phyloP scores from a whole-genome alignment of 139 green algal genomes.

The Chlorella sp. region DNA sequence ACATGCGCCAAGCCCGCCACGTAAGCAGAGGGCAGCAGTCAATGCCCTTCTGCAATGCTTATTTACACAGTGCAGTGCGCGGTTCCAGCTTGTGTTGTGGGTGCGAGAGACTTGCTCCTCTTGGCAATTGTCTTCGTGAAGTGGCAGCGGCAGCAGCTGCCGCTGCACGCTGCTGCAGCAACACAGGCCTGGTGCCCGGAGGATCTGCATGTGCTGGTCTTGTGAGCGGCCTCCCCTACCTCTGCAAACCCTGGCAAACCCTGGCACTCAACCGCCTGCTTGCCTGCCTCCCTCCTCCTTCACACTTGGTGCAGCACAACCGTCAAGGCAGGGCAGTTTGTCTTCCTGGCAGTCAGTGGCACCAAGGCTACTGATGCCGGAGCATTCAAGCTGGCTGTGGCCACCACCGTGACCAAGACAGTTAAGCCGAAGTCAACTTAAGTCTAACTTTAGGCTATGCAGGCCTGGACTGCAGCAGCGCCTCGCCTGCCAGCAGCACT shows the following conservation, averaged over 20 bases:
- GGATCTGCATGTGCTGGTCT: not conserved
- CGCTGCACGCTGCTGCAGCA: too few species aligned
- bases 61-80: too few species aligned
- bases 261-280: not conserved
- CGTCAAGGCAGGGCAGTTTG: not conserved
- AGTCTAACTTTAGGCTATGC: too few species aligned
- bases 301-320: not conserved
- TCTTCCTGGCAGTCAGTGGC: not conserved
- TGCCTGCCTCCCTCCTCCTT: not conserved
- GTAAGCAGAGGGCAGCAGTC: not conserved
- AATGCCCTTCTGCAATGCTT: not conserved
- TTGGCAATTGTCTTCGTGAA: too few species aligned
- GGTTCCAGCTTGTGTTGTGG: too few species aligned
- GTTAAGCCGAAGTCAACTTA: too few species aligned
- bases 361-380: not conserved
- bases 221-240: not conserved
- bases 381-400: not conserved
- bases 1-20: not conserved
- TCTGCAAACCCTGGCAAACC: not conserved
- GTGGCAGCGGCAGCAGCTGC: too few species aligned
- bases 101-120: too few species aligned
- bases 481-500: too few species aligned
- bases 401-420: not conserved
- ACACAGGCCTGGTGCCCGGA: not conserved
- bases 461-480: too few species aligned